A percentile compares a stretch with the other conserved stretches of the same genome.
Evolutionary conservation across 306 rosid genomes (phyloP).

Genomic region (Carpinus viminea): DNA sequence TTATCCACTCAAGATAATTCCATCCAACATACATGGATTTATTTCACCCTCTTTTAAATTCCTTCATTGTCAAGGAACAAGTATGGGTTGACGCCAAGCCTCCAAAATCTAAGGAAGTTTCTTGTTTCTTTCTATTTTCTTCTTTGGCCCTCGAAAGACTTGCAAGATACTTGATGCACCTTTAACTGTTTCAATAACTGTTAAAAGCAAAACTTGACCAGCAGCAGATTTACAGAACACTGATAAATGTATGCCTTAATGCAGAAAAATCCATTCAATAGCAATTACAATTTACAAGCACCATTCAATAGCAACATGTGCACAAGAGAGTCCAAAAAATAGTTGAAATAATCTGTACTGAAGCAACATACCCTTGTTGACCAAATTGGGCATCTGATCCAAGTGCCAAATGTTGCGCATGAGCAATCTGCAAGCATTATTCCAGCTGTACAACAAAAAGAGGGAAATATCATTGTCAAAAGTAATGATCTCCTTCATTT

Average conservation of each 20-base stretch:
- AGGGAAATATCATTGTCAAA: not conserved
- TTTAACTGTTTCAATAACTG: not conserved
- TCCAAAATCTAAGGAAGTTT: not conserved
- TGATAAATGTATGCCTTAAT: not conserved
- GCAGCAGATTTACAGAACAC: not conserved
- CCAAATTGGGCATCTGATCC: slow-evolving; percentile 62
- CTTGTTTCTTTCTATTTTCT: not conserved
- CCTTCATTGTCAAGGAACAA: not conserved
- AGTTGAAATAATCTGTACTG: slow-evolving; percentile 55
- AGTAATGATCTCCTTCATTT: slow-evolving; percentile 6
- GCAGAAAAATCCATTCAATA: not conserved
- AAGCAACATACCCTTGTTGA: slow-evolving; percentile 63
- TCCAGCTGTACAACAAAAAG: slow-evolving; percentile 8
- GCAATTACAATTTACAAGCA: slow-evolving; percentile 1
- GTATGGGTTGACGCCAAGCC: not conserved
- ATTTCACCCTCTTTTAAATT: not conserved
- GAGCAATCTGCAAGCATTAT: slow-evolving; percentile 72
- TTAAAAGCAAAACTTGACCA: not conserved
- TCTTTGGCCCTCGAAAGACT: not conserved
- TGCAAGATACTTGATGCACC: not conserved
- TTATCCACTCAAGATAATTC: not conserved
- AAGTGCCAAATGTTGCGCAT: slow-evolving; percentile 84
- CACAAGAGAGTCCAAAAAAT: slow-evolving; percentile 9
- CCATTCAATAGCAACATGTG: slow-evolving; percentile 7
- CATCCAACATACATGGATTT: not conserved